Percentiles rank a stretch among this genome's conserved stretches.
Evolutionary conservation across 1,284 basidiomycete genomes (phyloP).

Genomic region (Puccinia triticina): DNA sequence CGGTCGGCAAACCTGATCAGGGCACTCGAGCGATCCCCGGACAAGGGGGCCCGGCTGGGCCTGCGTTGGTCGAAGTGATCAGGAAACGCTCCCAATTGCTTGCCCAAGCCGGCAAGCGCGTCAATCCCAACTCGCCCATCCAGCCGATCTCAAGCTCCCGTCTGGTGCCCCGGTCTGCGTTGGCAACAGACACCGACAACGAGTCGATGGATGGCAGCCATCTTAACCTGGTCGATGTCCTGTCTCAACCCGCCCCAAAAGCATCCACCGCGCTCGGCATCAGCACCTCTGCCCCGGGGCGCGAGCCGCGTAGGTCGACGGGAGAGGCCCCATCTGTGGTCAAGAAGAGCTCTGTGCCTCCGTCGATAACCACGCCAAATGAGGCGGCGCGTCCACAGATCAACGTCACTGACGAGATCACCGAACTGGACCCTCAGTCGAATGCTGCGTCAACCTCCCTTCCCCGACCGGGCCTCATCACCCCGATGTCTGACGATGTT

Average conservation of each 20-base stretch:
- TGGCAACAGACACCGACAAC: conserved; percentile 41
- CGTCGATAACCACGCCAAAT: neutral
- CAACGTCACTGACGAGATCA: conserved; percentile 13
- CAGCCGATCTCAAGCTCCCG: conserved; percentile 28
- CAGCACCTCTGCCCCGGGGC: neutral
- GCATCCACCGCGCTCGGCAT: neutral
- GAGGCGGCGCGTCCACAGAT: conserved; percentile 21
- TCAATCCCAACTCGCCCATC: neutral
- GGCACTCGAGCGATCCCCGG: neutral
- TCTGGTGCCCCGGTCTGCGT: conserved; percentile 36
- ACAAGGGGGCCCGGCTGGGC: neutral
- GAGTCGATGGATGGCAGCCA: conserved; percentile 35
- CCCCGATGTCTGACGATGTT: neutral
- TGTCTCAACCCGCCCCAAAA: conserved; percentile 10
- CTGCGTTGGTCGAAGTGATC: conserved; percentile 34
- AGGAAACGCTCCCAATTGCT: conserved; percentile 29
- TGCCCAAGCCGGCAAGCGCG: conserved; percentile 9
- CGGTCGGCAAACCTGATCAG: neutral
- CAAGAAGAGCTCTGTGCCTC: neutral
- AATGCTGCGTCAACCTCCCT: neutral
- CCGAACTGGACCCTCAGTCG: neutral
- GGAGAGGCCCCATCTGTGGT: neutral
- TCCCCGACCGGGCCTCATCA: conserved; percentile 16
- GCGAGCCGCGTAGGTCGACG: neutral
- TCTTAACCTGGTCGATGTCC: conserved; percentile 24